phyloP scores from a whole-genome alignment of 108 stramenopile species.

The Thalassiosira profunda region DNA sequence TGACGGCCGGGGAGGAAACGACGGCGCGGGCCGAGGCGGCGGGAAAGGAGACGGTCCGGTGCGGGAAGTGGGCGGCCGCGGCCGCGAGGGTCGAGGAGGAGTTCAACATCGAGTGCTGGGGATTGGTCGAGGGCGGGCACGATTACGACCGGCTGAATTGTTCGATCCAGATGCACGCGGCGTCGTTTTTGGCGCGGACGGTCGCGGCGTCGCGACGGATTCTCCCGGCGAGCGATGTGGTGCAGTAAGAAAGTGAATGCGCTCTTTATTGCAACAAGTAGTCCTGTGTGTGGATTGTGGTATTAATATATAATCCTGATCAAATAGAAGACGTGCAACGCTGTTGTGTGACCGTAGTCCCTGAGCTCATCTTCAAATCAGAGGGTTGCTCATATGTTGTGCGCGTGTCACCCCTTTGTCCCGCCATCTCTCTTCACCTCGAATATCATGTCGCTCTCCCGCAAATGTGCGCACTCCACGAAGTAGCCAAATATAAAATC shows the following conservation, averaged over 20 bases:
- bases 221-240: not conserved
- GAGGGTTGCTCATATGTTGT: too few species aligned
- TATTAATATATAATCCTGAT: not conserved
- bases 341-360: too few species aligned
- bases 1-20: too few species aligned
- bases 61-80: slow-evolving; percentile 66
- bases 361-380: too few species aligned
- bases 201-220: slow-evolving; percentile 42
- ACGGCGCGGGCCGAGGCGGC: not conserved
- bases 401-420: too few species aligned
- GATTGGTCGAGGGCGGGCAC: slow-evolving; percentile 98
- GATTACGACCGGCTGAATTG: slow-evolving; percentile 93
- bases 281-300: too few species aligned
- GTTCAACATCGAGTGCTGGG: slow-evolving; percentile 96
- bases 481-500: slow-evolving; percentile 48
- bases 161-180: slow-evolving; percentile 81
- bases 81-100: slow-evolving; percentile 98
- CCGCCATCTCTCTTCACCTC: too few species aligned
- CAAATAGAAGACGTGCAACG: not conserved
- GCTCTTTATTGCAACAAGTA: too few species aligned
- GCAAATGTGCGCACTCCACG: slow-evolving; percentile 38
- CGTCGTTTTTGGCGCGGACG: slow-evolving; percentile 64
- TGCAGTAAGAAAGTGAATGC: too few species aligned
- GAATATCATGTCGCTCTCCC: too few species aligned
- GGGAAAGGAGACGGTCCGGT: slow-evolving; percentile 9